Conservation (phyloP, 768 basidiomycete species). For the Tulasnella sp. region DNA sequence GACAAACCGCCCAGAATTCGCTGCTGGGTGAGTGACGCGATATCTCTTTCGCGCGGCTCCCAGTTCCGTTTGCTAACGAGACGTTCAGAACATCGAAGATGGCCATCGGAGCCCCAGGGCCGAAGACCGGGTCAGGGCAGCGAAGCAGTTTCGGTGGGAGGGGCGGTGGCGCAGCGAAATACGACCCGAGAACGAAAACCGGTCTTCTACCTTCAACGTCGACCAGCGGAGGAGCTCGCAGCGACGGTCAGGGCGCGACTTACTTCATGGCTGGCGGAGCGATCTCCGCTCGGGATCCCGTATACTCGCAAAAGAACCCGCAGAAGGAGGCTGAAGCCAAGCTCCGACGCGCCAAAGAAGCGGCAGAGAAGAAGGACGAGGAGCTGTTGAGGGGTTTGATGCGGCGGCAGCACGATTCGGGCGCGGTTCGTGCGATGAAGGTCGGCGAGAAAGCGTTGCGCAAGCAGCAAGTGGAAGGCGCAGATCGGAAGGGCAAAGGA, state of each 20-base stretch:
- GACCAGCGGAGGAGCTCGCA: conserved; percentile 32
- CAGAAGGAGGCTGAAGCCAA: conserved; percentile 30
- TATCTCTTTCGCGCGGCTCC: background rate
- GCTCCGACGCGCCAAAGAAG: conserved; percentile 35
- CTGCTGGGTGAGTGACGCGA: conserved; percentile 59
- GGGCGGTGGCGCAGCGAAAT: conserved; percentile 33
- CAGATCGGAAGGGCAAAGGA: conserved; percentile 12
- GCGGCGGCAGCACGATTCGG: conserved; percentile 34
- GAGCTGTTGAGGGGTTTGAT: conserved; percentile 20
- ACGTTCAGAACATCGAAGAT: conserved; percentile 68
- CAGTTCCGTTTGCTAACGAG: background rate
- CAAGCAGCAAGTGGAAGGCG: background rate
- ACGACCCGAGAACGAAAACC: conserved; percentile 71
- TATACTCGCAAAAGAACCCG: conserved; percentile 29
- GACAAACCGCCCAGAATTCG: conserved; percentile 80
- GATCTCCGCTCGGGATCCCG: conserved; percentile 50
- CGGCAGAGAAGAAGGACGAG: conserved; percentile 23
- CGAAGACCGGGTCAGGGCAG: background rate
- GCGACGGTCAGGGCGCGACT: conserved; percentile 48
- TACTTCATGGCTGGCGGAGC: conserved; percentile 68
- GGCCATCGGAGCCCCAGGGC: conserved; percentile 41
- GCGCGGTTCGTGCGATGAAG: conserved; percentile 2
- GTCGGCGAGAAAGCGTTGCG: background rate
- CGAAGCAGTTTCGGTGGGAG: background rate
- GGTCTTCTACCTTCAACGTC: conserved; percentile 60